Evolutionary conservation across 2,329 filamentous ascomycete genomes (phyloP), one percentile per base, ranked within the genome.

Genomic region (Cryphonectria nitschkei): DNA sequence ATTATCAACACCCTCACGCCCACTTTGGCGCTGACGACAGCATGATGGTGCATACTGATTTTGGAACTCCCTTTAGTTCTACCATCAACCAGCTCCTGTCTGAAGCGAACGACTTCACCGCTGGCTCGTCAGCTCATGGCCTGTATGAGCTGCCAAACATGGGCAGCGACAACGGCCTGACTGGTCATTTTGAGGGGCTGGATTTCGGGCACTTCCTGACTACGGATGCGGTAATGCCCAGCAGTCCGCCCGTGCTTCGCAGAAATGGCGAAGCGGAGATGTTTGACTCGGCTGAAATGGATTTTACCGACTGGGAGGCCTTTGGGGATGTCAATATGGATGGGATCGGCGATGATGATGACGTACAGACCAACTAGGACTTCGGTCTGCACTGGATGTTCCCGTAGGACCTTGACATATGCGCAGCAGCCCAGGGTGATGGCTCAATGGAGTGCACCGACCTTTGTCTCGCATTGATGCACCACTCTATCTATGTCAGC

Each of bases 11-110:
- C 29, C 67, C 73, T 29, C 78, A 82, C 43, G 77, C 78, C 8
- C 77, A 80, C 54, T 81, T 85, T 62, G 74, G 75, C 7, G 58
- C 77, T 0, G 77, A 78, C 54, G 80, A 81, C 9, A 76, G 73
- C 64, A 73, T 81, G 22, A 69, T 74, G 71, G 69, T 74, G 71
- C 32, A 52, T 9, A 58, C 26, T 75, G 68, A 75, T 3, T 81
- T 83, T 63, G 83, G 85, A 68, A 89, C 89, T 7, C 89, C 90
- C 0, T 87, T 91, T 76, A 89, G 88, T 1, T 84, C 87, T 52
- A 88, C 89, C 32, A 84, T 93, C 50, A 88, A 87, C 74, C 86
- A 91, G 75, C 83, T 93, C 72, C 82, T 93, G 29, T 89, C 86
- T 9, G 87, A 90, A 72, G 82, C 82, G 13, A 82, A 84, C 68